Evolutionary conservation across 257 asterid genomes (phyloP).

Genomic region (Solanum chaucha): DNA sequence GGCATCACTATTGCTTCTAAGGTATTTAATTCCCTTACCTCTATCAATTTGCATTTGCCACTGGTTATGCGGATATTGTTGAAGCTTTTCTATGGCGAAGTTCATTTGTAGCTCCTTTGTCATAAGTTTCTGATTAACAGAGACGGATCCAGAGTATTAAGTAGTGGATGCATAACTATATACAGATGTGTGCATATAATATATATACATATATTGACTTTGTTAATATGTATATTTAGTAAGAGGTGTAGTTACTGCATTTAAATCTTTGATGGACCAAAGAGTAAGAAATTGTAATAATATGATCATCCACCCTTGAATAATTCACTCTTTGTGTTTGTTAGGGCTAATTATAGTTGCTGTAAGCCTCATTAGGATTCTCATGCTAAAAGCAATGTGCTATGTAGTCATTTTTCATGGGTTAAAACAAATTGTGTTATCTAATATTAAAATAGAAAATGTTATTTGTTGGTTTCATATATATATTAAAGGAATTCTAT

Average conservation of each 20-base stretch:
- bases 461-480: background rate
- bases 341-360: background rate
- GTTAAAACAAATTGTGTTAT: background rate
- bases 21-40: constrained; percentile 24
- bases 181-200: background rate
- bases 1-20: constrained; percentile 95
- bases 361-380: background rate
- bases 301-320: background rate
- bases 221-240: background rate
- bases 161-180: background rate
- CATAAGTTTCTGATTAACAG: background rate
- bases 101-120: background rate
- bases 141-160: background rate
- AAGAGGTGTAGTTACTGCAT: background rate
- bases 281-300: background rate
- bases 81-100: background rate
- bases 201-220: background rate
- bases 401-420: background rate
- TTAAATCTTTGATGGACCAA: background rate
- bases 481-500: background rate
- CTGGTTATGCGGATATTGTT: background rate
- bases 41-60: background rate
- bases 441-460: background rate
- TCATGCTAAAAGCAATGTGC: background rate
- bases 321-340: background rate